These are phyloP conservation scores for Lumnitzera littorea DNA, from an alignment of 345 rosid species.

Conservation along the genomic window DNA sequence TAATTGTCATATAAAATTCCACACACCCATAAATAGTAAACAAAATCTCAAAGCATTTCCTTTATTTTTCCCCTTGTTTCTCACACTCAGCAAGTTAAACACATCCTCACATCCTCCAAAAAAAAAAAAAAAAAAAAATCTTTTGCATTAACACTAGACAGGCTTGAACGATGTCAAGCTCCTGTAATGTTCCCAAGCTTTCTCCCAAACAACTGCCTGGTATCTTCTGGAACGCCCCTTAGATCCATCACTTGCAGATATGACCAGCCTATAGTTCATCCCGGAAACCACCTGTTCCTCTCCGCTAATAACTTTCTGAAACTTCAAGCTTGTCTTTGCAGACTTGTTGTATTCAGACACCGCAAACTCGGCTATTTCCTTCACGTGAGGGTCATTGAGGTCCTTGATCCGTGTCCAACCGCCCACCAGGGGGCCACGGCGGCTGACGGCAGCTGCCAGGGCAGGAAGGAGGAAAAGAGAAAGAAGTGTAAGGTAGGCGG, in stretches of 20 bases:
- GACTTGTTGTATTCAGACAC: conserved; percentile 28
- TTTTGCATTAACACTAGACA: not conserved
- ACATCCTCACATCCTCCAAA: no score
- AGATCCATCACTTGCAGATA: conserved; percentile 13
- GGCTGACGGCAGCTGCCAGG: no score
- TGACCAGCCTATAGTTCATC: conserved; percentile 28
- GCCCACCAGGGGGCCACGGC: no score
- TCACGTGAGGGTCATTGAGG: conserved; percentile 29
- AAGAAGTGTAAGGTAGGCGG: no score
- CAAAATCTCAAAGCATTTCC: no score
- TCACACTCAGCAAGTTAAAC: no score
- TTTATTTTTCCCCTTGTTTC: no score
- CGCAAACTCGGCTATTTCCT: conserved; percentile 37
- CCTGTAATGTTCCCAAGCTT: conserved; percentile 25
- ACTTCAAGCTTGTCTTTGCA: conserved; percentile 11
- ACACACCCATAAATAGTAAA: no score
- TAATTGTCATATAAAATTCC: no score
- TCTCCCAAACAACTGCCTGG: conserved; percentile 47
- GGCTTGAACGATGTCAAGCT: conserved; percentile 39
- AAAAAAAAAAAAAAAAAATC: no score
- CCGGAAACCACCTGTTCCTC: conserved; percentile 51
- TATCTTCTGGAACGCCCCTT: conserved; percentile 7
- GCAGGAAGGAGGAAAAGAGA: no score
- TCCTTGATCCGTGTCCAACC: conserved; percentile 44
- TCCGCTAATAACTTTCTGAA: conserved; percentile 26